These are phyloP conservation scores for Tetragonia tetragonoides DNA, from an alignment of 148 eudicot genomes.

Conservation along the genomic window DNA sequence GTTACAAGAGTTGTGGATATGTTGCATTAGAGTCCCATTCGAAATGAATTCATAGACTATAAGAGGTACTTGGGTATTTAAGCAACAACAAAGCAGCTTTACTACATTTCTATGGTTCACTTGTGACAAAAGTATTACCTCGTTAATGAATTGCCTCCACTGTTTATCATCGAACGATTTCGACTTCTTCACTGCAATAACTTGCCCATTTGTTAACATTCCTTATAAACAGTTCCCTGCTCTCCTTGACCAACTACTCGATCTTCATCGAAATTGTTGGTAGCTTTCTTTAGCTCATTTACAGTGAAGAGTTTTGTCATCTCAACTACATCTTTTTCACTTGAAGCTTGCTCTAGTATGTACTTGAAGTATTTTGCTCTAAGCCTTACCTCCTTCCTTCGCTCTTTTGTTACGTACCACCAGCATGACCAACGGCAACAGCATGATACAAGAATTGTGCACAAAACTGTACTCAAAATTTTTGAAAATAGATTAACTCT, in stretches of 20 bases:
- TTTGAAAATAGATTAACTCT: too few species aligned
- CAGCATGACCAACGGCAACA: background rate
- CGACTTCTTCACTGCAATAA: slow-evolving; percentile 3
- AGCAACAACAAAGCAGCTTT: slow-evolving; percentile 10
- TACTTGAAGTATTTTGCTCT: background rate
- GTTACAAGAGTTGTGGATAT: background rate
- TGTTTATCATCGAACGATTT: background rate
- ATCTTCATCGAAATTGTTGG: background rate
- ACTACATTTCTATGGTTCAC: slow-evolving; percentile 6
- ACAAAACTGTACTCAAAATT: background rate
- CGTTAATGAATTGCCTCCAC: slow-evolving; percentile 10
- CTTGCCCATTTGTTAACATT: slow-evolving; percentile 4
- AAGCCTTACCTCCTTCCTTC: background rate
- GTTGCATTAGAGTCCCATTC: background rate
- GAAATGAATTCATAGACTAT: background rate
- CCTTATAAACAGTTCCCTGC: slow-evolving; percentile 6
- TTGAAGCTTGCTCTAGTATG: background rate
- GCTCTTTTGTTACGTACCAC: background rate
- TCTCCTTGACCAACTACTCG: slow-evolving; percentile 1
- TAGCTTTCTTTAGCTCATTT: background rate
- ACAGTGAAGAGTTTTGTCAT: background rate
- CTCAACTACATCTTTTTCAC: background rate
- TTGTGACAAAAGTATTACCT: slow-evolving; percentile 5
- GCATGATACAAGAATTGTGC: background rate
- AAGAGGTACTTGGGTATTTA: background rate